Percentiles rank a stretch among this genome's conserved stretches.
Evolutionary conservation across 2,329 filamentous ascomycete species (phyloP).

Genomic region (Claviceps digitariae): DNA sequence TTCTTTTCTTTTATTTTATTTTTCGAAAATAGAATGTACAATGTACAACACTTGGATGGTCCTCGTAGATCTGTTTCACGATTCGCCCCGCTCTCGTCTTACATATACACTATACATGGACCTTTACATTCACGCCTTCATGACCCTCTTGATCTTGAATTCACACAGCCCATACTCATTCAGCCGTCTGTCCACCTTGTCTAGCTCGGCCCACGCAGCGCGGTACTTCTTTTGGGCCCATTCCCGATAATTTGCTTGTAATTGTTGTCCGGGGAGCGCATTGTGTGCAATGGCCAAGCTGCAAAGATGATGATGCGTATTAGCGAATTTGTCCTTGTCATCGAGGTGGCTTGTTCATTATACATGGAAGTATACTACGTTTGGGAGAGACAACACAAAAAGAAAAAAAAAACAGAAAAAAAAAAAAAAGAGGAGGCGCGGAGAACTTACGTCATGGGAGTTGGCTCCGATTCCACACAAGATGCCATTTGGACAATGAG

Average conservation of each 20-base stretch:
- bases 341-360: background rate
- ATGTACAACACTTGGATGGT: conserved; percentile 9
- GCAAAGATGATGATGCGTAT: background rate
- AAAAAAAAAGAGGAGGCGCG: too few relatives aligned
- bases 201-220: conserved; percentile 53
- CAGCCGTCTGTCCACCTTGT: conserved; percentile 34
- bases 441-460: conserved; percentile 53
- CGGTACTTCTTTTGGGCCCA: conserved; percentile 63
- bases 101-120: conserved; percentile 12
- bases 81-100: conserved; percentile 9
- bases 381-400: background rate
- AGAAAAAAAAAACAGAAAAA: background rate
- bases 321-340: background rate
- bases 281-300: conserved; percentile 70
- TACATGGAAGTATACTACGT: background rate
- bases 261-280: conserved; percentile 48
- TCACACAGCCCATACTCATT: conserved; percentile 30
- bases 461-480: conserved; percentile 53
- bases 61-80: too few relatives aligned
- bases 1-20: conserved; percentile 9
- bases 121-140: conserved; percentile 31
- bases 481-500: conserved; percentile 54
- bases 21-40: conserved; percentile 14
- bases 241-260: conserved; percentile 55
- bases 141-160: conserved; percentile 35